These are phyloP conservation scores for Besnoitia besnoiti DNA, from an alignment of 169 alveolate genomes.

Conservation along the genomic window DNA sequence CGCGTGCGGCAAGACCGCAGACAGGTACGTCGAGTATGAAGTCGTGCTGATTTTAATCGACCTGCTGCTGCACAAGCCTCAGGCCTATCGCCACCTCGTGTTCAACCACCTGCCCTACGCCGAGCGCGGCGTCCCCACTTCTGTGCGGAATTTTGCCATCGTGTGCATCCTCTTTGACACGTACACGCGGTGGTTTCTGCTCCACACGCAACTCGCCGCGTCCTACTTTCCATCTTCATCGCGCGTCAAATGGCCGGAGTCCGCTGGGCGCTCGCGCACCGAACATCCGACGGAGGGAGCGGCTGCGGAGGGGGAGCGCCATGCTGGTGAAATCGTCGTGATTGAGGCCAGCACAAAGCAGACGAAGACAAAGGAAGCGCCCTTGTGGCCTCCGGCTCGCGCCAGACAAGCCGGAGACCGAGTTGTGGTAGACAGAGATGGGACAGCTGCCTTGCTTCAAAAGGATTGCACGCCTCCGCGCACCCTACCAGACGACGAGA, in stretches of 20 bases:
- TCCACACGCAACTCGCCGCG: neutral
- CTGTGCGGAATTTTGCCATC: constrained; percentile 22
- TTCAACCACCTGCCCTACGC: constrained; percentile 57
- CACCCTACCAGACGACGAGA: no score
- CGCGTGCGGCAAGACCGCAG: constrained; percentile 57
- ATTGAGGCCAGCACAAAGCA: no score
- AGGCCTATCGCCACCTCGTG: constrained; percentile 58
- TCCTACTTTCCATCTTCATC: neutral
- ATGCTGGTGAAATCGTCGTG: no score
- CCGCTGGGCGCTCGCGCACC: no score
- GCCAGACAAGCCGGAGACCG: no score
- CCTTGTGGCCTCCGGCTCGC: no score
- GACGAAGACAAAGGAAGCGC: no score
- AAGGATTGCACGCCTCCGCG: no score
- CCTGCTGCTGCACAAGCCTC: constrained; percentile 60
- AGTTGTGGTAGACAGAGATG: no score
- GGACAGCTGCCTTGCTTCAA: no score
- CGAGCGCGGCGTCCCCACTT: constrained; percentile 6
- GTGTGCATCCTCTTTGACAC: constrained; percentile 56
- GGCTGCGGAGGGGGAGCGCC: no score
- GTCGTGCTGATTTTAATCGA: constrained; percentile 46
- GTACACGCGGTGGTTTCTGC: constrained; percentile 56
- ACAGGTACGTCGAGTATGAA: constrained; percentile 61
- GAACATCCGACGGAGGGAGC: no score
- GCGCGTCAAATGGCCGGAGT: neutral